Conservation (phyloP, 768 basidiomycete genomes). For the Cystofilobasidium bisporidii region DNA sequence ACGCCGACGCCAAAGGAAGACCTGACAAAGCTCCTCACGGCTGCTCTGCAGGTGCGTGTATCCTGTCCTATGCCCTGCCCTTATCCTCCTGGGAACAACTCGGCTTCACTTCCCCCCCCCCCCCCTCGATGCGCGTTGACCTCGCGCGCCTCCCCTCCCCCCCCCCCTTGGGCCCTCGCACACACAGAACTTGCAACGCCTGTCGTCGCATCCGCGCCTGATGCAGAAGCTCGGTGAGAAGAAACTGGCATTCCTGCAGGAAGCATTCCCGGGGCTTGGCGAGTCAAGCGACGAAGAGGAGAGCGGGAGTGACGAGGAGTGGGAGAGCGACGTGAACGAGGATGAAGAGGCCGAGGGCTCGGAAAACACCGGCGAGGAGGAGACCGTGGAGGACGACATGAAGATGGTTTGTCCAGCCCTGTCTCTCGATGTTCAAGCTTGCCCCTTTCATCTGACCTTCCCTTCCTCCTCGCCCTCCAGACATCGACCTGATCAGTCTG, state of each 20-base stretch:
- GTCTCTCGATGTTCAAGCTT: too few species aligned
- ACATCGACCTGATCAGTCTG: too few species aligned
- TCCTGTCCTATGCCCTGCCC: too few species aligned
- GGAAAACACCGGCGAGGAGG: too few species aligned
- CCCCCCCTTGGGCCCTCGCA: too few species aligned
- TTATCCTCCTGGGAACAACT: too few species aligned
- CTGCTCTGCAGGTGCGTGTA: not conserved
- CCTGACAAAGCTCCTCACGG: not conserved
- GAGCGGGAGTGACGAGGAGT: not conserved
- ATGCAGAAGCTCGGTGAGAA: not conserved
- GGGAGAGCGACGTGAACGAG: not conserved
- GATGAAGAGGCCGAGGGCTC: not conserved
- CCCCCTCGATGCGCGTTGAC: too few species aligned
- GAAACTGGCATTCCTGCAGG: not conserved
- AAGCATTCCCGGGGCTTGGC: slow-evolving; percentile 7
- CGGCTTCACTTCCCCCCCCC: too few species aligned
- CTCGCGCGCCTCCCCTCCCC: too few species aligned
- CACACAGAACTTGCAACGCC: slow-evolving; percentile 1
- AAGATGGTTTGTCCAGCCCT: not conserved
- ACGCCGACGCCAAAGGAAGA: not conserved
- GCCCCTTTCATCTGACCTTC: not conserved
- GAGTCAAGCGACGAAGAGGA: not conserved
- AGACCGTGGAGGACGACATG: not conserved
- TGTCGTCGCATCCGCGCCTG: not conserved
- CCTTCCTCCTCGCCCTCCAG: too few species aligned